phyloP scores from a whole-genome alignment of 352 stramenopile species.

The Phytophthora vignae region DNA sequence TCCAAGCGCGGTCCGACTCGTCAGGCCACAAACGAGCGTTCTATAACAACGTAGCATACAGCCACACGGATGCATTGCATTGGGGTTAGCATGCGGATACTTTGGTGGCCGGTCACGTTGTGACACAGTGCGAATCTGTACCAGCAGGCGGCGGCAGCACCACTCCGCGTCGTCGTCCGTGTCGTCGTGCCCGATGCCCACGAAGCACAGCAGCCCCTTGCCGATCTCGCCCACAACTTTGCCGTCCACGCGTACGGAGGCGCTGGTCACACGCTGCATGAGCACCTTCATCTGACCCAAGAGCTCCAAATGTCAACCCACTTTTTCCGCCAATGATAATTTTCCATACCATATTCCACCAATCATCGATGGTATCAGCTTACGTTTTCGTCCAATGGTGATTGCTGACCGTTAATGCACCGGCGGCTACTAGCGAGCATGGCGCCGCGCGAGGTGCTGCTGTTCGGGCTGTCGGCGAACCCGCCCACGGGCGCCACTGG shows the following conservation, averaged over 20 bases:
- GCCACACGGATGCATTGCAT: background rate
- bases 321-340: constrained; percentile 29
- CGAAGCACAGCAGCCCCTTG: constrained; percentile 80
- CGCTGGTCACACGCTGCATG: constrained; percentile 84
- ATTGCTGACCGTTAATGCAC: constrained; percentile 7
- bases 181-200: constrained; percentile 81
- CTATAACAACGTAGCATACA: constrained; percentile 35
- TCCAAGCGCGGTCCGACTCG: constrained; percentile 62
- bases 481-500: constrained; percentile 71
- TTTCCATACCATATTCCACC: background rate
- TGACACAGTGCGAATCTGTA: constrained; percentile 31
- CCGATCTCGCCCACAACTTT: constrained; percentile 79
- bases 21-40: constrained; percentile 86
- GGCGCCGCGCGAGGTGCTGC: constrained; percentile 57
- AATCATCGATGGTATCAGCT: background rate
- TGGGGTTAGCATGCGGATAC: no score
- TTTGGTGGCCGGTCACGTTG: background rate
- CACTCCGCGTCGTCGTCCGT: constrained; percentile 85
- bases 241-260: constrained; percentile 79
- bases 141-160: constrained; percentile 81
- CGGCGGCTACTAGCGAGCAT: constrained; percentile 9
- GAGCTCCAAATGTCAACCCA: background rate
- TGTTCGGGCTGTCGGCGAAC: constrained; percentile 90
- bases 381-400: constrained; percentile 28
- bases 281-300: constrained; percentile 68